Base-by-base conservation (phyloP, 2,329 filamentous ascomycete genomes). In the Paecilomyces variotii region DNA sequence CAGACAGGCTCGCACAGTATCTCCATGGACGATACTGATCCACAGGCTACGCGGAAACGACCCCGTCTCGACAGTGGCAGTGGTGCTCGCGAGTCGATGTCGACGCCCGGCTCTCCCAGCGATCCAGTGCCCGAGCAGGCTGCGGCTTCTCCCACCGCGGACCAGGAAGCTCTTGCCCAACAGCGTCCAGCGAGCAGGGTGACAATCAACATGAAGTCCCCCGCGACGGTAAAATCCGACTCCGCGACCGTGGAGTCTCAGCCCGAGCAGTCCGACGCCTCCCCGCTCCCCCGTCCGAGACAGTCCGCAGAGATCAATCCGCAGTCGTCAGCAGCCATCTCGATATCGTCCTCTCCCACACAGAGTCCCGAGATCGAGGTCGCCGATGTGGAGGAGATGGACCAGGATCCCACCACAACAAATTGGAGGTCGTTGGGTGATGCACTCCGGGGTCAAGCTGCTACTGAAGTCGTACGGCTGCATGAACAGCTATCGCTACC, bases 321-420 rank as follows among this genome's bases (percentile, higher is more conserved):
- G 19, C 58, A 68, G 52, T 62, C 67, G 19, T 60, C 66, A 54
- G 62, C 68, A 54, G 67, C 66, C 25, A 74, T 78, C 54, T 77
- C 76, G 6, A 69, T 78, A 53, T 69, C 73, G 9, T 78, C 77
- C 3, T 77, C 78, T 14, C 72, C 77, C 11, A 68, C 72, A 24
- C 71, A 72, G 51, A 79, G 77, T 56, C 77, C 76, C 10, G 74
- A 78, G 57, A 80, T 80, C 32, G 78, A 81, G 65, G 76, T 80
- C 14, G 76, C 78, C 6, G 77, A 79, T 51, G 66, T 74, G 19
- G 79, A 81, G 67, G 79, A 80, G 58, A 77, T 78, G 64, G 76
- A 78, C 56, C 75, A 79, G 62, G 76, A 80, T 56, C 72, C 75
- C 2, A 74, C 74, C 30, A 71, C 72, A 24, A 76, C 77, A 7